Base-by-base conservation (phyloP, 1,284 basidiomycete genomes). In the Porodaedalea pini region DNA sequence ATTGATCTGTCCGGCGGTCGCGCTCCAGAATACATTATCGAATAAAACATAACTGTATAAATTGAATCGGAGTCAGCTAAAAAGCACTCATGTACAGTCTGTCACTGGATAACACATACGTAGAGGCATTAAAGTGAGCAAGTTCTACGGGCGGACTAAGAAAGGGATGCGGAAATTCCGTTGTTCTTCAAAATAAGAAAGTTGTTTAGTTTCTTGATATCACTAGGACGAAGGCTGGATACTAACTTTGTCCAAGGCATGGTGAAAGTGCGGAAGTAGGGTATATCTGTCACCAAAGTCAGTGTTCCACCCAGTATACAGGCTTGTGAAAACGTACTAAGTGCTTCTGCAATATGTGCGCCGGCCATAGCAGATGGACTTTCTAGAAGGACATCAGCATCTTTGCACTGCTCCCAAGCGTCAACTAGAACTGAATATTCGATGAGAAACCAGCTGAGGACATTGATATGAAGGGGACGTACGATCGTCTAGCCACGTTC, bases 301-400 rank as follows among this genome's bases (percentile, higher is more conserved):
- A 23, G 53, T 60, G 49, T 50, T 45, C 44, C 54, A 48, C 25
- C 27, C 39, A 37, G 11, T 48, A 25, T n/a, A 10, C 17, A 49
- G 52, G 48, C 29, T 21, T 27, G 17, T 43, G 27, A 8, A 32
- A 23, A 69, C 74, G 56, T 58, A 80, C 80, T 76, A n/a, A 91
- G 73, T 0, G 83, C 86, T 70, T 92, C 90, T 2, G 90, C 88
- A 57, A 92, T 86, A 66, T 92, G 90, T 7, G 89, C 83, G 17
- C 90, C 90, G 0, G 87, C 86, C 80, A 92, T 90, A 2, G 88
- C 84, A 4, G 83, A 86, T 0, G 90, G 90, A 56, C 79, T 81
- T 66, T 88, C 85, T 56, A 91, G 79, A 21, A 92, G 73, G 4
- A 91, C 81, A 63, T 91, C 88, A 1, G 87, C 86, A 58, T 82